Evolutionary conservation across 1,139 yeast genomes (phyloP).

Genomic region (Blastobotrys niveus): DNA sequence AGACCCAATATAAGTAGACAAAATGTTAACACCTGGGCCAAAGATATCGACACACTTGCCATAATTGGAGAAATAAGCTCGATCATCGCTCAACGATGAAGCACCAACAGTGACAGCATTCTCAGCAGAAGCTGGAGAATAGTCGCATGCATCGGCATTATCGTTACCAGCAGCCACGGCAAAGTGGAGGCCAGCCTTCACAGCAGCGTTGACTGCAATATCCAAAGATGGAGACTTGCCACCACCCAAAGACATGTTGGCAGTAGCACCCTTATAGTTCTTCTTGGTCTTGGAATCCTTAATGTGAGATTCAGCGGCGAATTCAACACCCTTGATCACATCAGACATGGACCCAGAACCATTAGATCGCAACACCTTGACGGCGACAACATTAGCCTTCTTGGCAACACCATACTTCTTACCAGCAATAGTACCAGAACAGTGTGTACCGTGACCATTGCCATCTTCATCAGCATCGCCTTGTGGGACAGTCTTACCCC

Average conservation of each 20-base stretch:
- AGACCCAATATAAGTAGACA: conserved; percentile 72
- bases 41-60: conserved; percentile 63
- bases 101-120: conserved; percentile 61
- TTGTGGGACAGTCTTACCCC: conserved; percentile 88
- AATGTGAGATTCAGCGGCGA: conserved; percentile 38
- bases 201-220: conserved; percentile 54
- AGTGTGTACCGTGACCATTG: conserved; percentile 78
- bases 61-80: conserved; percentile 57
- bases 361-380: conserved; percentile 46
- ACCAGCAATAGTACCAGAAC: conserved; percentile 59
- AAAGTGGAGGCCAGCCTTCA: conserved; percentile 53
- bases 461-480: conserved; percentile 84
- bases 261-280: conserved; percentile 51
- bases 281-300: conserved; percentile 36
- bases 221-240: conserved; percentile 51
- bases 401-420: conserved; percentile 58
- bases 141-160: conserved; percentile 56
- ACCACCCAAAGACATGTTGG: conserved; percentile 60
- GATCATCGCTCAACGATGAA: conserved; percentile 43
- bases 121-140: conserved; percentile 57
- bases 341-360: conserved; percentile 49
- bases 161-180: conserved; percentile 68
- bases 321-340: conserved; percentile 45
- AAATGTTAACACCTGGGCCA: conserved; percentile 52
- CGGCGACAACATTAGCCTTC: conserved; percentile 55